Percentiles rank a stretch among this genome's conserved stretches.
Evolutionary conservation across 2,329 filamentous ascomycete species (phyloP).

Genomic region (Nannizzia gypsea): DNA sequence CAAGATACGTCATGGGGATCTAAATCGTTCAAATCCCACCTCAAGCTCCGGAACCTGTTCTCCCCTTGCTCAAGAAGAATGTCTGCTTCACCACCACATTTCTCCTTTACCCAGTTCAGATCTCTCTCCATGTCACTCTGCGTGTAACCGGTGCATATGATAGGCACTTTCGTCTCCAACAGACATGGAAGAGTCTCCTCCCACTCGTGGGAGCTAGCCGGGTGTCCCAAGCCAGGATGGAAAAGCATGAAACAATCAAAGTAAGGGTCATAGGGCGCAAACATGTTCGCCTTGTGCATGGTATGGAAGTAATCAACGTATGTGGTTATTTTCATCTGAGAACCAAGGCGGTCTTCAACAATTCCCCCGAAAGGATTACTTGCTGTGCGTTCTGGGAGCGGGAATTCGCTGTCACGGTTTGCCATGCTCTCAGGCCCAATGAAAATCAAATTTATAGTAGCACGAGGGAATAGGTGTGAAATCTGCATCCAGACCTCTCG

Average conservation of each 20-base stretch:
- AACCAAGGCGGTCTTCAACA: slow-evolving; percentile 78
- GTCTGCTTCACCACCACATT: slow-evolving; percentile 81
- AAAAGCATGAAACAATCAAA: slow-evolving; percentile 97
- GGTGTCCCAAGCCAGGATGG: slow-evolving; percentile 91
- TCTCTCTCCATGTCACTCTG: slow-evolving; percentile 90
- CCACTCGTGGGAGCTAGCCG: slow-evolving; percentile 90
- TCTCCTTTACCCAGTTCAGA: slow-evolving; percentile 77
- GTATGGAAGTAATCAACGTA: slow-evolving; percentile 98
- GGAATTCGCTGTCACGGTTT: slow-evolving; percentile 86
- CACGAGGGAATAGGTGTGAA: slow-evolving; percentile 84
- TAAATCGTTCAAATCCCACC: slow-evolving; percentile 94
- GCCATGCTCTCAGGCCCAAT: slow-evolving; percentile 94
- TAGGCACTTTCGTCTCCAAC: slow-evolving; percentile 87
- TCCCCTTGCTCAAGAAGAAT: slow-evolving; percentile 83
- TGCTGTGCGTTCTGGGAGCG: slow-evolving; percentile 72
- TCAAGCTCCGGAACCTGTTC: slow-evolving; percentile 82
- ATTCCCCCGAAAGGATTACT: slow-evolving; percentile 88
- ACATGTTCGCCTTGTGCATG: slow-evolving; percentile 78
- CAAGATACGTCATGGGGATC: slow-evolving; percentile 90
- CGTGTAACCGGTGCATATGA: slow-evolving; percentile 91
- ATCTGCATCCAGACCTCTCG: slow-evolving; percentile 90
- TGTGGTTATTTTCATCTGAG: slow-evolving; percentile 90
- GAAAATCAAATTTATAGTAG: slow-evolving; percentile 83
- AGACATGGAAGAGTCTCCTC: slow-evolving; percentile 76
- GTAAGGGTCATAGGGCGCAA: slow-evolving; percentile 92